These are phyloP conservation scores for Thymus mandschuricus DNA, from an alignment of 257 asterid genomes.

Conservation along the genomic window DNA sequence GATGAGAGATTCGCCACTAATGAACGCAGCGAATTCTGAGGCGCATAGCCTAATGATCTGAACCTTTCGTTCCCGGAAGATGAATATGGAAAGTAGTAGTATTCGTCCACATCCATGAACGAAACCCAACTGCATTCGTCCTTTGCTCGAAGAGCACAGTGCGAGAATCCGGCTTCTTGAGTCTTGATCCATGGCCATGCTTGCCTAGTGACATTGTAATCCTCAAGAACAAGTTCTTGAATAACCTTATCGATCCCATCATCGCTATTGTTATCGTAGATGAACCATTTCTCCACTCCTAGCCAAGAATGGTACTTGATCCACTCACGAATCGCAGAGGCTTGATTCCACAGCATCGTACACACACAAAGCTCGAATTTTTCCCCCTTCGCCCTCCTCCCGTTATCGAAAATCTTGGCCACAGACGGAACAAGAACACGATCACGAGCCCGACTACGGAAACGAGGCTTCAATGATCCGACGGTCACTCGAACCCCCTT, in stretches of 20 bases:
- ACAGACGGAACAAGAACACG: constrained; percentile 68
- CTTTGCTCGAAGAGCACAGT: constrained; percentile 76
- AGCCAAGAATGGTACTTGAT: constrained; percentile 83
- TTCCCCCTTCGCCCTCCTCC: constrained; percentile 14
- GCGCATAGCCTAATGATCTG: constrained; percentile 42
- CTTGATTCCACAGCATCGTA: constrained; percentile 98
- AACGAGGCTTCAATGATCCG: constrained; percentile 44
- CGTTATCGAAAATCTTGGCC: constrained; percentile 53
- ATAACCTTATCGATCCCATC: constrained; percentile 63
- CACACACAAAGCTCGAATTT: constrained; percentile 82
- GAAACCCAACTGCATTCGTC: constrained; percentile 81
- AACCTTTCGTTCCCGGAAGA: constrained; percentile 35
- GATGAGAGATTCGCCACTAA: constrained; percentile 67
- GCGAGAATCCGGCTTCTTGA: constrained; percentile 96
- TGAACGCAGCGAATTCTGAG: constrained; percentile 52
- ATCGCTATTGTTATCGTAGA: constrained; percentile 87
- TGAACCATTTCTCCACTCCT: constrained; percentile 88
- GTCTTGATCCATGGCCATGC: constrained; percentile 98
- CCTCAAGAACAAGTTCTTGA: constrained; percentile 48
- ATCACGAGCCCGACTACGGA: constrained; percentile 39
- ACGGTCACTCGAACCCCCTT: constrained; percentile 63
- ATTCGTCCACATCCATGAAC: constrained; percentile 93
- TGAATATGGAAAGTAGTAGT: constrained; percentile 72
- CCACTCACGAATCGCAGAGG: constrained; percentile 78
- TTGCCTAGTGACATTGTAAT: constrained; percentile 67